Evolutionary conservation across 1,284 basidiomycete species (phyloP).

Genomic region (Heimioporus retisporus): DNA sequence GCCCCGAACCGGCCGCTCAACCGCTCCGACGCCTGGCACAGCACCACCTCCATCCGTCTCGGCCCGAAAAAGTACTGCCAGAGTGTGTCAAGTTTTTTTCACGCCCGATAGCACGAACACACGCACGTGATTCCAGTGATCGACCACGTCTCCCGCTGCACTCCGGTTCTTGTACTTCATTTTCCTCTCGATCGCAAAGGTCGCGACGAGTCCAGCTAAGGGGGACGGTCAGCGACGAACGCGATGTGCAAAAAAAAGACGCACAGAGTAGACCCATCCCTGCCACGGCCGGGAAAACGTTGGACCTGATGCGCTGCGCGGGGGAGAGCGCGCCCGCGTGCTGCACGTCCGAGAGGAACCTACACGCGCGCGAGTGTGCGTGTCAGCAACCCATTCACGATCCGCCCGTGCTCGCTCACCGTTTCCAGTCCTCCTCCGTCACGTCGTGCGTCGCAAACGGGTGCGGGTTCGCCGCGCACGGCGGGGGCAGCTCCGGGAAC

Average conservation of each 20-base stretch:
- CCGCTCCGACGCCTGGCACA: slow-evolving; percentile 40
- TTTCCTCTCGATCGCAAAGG: slow-evolving; percentile 32
- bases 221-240: no score
- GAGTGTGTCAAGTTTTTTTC: no score
- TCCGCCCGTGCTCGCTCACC: slow-evolving; percentile 19
- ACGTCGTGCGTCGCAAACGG: slow-evolving; percentile 44
- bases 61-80: slow-evolving; percentile 48
- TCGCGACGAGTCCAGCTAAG: slow-evolving; percentile 34
- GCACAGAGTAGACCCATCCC: slow-evolving; percentile 36
- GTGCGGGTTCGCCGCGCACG: slow-evolving; percentile 33
- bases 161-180: slow-evolving; percentile 39
- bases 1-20: slow-evolving; percentile 36
- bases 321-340: slow-evolving; percentile 30
- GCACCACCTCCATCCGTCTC: slow-evolving; percentile 40
- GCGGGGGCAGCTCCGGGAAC: slow-evolving; percentile 43
- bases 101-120: slow-evolving; percentile 16
- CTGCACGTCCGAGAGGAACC: slow-evolving; percentile 42
- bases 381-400: no score
- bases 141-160: slow-evolving; percentile 42
- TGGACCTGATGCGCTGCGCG: slow-evolving; percentile 42
- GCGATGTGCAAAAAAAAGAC: not conserved
- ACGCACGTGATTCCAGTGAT: slow-evolving; percentile 43
- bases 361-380: not conserved
- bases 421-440: slow-evolving; percentile 43
- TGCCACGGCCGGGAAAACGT: slow-evolving; percentile 30